These are phyloP conservation scores for Rhizopus microsporus DNA, from an alignment of 371 early-diverging fungal species.

Conservation along the genomic window DNA sequence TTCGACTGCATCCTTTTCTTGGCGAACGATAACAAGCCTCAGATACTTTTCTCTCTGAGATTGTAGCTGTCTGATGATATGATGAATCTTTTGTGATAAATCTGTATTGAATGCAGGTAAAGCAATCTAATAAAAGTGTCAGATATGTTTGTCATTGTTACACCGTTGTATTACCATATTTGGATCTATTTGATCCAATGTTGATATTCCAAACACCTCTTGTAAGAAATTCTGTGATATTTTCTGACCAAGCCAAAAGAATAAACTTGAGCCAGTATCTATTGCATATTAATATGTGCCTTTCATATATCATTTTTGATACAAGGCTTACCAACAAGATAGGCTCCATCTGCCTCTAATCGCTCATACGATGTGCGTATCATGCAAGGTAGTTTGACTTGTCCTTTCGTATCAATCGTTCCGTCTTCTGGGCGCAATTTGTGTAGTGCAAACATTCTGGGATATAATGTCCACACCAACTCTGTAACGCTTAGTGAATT, in stretches of 20 bases:
- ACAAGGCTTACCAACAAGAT: constrained; percentile 48
- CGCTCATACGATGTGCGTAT: constrained; percentile 82
- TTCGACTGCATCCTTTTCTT: constrained; percentile 34
- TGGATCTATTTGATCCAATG: constrained; percentile 75
- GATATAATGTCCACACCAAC: constrained; percentile 82
- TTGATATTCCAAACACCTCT: constrained; percentile 74
- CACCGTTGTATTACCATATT: constrained; percentile 50
- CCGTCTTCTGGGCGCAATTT: constrained; percentile 53
- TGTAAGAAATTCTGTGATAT: constrained; percentile 60
- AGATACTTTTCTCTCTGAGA: constrained; percentile 44
- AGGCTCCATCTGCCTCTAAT: constrained; percentile 74
- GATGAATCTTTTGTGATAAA: constrained; percentile 57
- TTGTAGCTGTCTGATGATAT: constrained; percentile 65
- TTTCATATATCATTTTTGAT: neutral
- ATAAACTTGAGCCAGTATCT: constrained; percentile 82
- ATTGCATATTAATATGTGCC: constrained; percentile 19
- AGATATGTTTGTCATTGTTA: neutral
- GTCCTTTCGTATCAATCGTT: constrained; percentile 37
- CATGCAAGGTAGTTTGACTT: constrained; percentile 62
- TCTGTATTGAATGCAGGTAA: constrained; percentile 58
- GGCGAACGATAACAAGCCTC: constrained; percentile 59
- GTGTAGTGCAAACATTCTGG: constrained; percentile 78
- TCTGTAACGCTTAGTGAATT: constrained; percentile 75
- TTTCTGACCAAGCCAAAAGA: constrained; percentile 88
- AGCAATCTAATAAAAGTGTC: constrained; percentile 19